phyloP scores from a whole-genome alignment of 176 grass and related monocot species.

The Musa acuminata region DNA sequence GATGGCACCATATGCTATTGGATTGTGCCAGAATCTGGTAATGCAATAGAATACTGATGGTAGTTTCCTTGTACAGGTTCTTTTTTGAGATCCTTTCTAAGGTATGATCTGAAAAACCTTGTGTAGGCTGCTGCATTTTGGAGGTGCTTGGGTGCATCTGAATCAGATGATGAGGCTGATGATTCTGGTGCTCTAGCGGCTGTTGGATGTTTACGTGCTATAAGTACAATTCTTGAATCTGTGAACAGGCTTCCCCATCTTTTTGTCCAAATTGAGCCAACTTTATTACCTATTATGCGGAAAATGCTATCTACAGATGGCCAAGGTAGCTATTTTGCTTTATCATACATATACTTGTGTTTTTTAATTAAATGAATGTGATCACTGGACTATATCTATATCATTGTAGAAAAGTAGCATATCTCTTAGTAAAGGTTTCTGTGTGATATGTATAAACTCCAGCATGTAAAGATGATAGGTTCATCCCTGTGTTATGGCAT shows the following conservation, averaged over 20 bases:
- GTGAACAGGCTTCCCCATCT: conserved; percentile 79
- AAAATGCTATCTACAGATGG: conserved; percentile 79
- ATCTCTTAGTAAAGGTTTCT: too few relatives aligned
- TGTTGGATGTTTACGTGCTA: conserved; percentile 83
- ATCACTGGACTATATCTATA: neutral
- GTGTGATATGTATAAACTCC: too few relatives aligned
- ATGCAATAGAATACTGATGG: neutral
- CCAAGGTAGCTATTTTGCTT: conserved; percentile 40
- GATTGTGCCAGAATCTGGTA: conserved; percentile 87
- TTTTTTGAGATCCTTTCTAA: neutral
- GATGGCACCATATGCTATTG: conserved; percentile 88
- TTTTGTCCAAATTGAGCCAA: conserved; percentile 74
- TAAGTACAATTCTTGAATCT: conserved; percentile 94
- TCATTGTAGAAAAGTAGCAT: too few relatives aligned
- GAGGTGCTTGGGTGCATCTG: conserved; percentile 66
- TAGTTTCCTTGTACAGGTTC: neutral
- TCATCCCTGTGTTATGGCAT: too few relatives aligned
- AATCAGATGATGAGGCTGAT: conserved; percentile 77
- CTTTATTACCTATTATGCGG: conserved; percentile 71
- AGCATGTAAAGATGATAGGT: too few relatives aligned
- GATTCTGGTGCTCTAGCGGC: conserved; percentile 87
- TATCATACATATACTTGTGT: neutral
- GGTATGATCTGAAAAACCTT: neutral
- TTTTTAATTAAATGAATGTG: neutral
- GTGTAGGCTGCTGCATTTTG: conserved; percentile 73